A percentile compares a stretch with the other conserved stretches of the same genome.
Evolutionary conservation across 2,329 filamentous ascomycete species (phyloP).

Genomic region (Chrysosporium keratinophilum): DNA sequence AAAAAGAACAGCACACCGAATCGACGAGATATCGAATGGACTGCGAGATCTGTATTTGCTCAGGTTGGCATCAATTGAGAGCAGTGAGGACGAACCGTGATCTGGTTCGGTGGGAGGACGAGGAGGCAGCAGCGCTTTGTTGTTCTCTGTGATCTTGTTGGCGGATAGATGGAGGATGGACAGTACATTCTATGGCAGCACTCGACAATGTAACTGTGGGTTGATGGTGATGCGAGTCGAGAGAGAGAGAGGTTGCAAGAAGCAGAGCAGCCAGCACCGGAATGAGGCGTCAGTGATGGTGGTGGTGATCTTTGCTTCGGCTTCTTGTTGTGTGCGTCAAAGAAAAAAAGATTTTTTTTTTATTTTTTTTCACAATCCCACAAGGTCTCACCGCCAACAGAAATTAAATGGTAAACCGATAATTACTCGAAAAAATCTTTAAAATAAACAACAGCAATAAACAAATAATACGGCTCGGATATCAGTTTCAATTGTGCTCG

Average conservation of each 20-base stretch:
- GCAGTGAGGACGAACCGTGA: constrained; percentile 1
- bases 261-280: not conserved
- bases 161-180: constrained; percentile 6
- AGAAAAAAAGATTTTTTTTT: constrained; percentile 1
- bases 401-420: not conserved
- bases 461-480: not conserved
- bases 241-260: not conserved
- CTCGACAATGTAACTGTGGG: not conserved
- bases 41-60: not conserved
- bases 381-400: constrained; percentile 11
- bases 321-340: not conserved
- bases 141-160: constrained; percentile 9
- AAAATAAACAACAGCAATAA: not conserved
- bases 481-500: not conserved
- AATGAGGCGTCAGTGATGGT: constrained; percentile 6
- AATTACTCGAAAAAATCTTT: not conserved
- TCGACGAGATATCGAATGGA: not conserved
- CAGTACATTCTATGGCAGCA: constrained; percentile 11
- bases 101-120: not conserved
- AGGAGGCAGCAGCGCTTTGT: constrained; percentile 1
- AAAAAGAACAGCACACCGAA: not conserved
- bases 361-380: not conserved
- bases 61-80: constrained; percentile 8
- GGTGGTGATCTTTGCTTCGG: not conserved
- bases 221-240: not conserved